Base-by-base conservation (phyloP, 2,329 filamentous ascomycete species). In the Phoma sp. region DNA sequence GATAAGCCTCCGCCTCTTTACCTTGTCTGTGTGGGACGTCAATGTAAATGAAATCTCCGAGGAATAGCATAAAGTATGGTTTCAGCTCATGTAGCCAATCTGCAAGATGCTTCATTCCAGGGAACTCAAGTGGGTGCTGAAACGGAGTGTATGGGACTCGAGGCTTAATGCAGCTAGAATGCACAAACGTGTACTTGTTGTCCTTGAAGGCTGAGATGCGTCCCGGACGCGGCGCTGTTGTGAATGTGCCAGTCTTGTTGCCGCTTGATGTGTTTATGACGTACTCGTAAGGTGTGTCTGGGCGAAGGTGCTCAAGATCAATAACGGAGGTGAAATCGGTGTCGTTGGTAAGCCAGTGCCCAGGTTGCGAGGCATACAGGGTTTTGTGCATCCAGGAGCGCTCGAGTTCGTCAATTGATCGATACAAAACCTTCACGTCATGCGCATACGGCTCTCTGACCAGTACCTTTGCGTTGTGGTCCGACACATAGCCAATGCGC, bases 111-210 rank as follows among this genome's bases (percentile, higher is more conserved):
- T 84, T 86, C 67, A 97, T 84, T 0, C 95, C 95, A 0, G 89
- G 89, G 40, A 97, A 89, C 9, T 89, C 83, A 2, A 98, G 81
- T 0, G 93, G 86, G 69, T 97, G 91, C 35, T 91, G 85, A n/a
- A 92, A 75, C 0, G 91, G 89, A 38, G 84, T 90, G 75, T 99
- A 99, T 0, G 95, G 95, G 51, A 98, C 91, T 14, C 91, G 89
- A 9, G 89, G 89, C 65, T 97, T 90, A 67, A 98, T 91, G 75
- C 95, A 99, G 37, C 91, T 96, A 0, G 91, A 95, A 3, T 93
- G 91, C 7, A 98, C 77, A 71, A 99, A 99, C 0, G 91, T 96
- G 65, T 96, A 93, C 52, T 86, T 87, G 36, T 87, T 88, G 44
- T 86, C 82, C 38, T 82, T 82, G 13, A 81, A 77, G 6, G 60